A percentile compares a stretch with the other conserved stretches of the same genome.
Conservation (phyloP, 2,329 filamentous ascomycete species). For the Aspergillus sojae region DNA sequence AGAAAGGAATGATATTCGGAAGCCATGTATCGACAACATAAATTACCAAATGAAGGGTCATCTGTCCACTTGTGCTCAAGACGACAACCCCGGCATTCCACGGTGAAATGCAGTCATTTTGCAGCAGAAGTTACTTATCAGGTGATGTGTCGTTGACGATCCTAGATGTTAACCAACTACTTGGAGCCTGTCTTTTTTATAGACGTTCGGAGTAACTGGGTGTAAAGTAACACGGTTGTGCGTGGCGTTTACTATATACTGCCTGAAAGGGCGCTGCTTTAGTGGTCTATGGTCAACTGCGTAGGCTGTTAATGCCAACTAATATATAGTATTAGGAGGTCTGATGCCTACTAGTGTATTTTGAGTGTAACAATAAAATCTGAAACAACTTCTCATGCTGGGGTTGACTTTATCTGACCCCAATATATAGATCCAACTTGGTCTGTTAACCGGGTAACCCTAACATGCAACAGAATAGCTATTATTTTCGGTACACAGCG, state of each 20-base stretch:
- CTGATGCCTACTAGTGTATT: too few relatives aligned
- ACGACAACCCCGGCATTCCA: neutral
- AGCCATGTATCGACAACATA: neutral
- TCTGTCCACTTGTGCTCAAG: neutral
- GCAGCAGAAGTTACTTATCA: neutral
- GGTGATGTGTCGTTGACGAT: neutral
- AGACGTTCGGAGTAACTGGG: too few relatives aligned
- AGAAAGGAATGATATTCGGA: neutral
- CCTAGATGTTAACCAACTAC: neutral
- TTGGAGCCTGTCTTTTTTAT: neutral
- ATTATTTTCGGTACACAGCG: neutral
- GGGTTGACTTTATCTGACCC: neutral
- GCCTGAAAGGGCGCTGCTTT: too few relatives aligned
- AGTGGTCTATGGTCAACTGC: neutral
- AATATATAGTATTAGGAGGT: neutral
- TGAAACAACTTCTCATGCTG: neutral
- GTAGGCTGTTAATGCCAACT: neutral
- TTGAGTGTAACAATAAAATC: neutral
- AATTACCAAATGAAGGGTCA: neutral
- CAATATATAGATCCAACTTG: neutral
- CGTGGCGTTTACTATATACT: neutral
- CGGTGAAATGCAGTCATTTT: neutral
- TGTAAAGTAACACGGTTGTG: neutral
- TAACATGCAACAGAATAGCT: neutral
- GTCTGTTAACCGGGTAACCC: neutral